Conservation (phyloP, 441 rosid genomes). For the Adansonia madagascariensis region DNA sequence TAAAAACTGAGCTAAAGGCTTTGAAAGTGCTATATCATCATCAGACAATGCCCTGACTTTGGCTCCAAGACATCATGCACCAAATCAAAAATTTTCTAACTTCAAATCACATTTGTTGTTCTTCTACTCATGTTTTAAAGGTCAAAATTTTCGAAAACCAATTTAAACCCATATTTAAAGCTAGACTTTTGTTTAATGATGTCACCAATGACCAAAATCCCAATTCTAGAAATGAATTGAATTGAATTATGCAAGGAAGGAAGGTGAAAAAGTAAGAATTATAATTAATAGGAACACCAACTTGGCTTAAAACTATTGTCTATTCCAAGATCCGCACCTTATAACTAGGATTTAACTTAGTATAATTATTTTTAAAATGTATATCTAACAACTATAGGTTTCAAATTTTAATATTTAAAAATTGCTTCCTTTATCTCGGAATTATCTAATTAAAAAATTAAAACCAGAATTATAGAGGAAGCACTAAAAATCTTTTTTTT, state of each 20-base stretch:
- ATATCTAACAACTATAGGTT: too few relatives aligned
- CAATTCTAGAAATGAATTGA: neutral
- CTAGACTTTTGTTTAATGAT: neutral
- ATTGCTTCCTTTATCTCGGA: too few relatives aligned
- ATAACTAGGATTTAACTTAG: too few relatives aligned
- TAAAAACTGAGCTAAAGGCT: neutral
- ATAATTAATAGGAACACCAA: neutral
- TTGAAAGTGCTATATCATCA: constrained; percentile 6
- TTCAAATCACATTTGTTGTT: too few relatives aligned
- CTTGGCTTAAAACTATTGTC: too few relatives aligned
- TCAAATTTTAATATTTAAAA: too few relatives aligned
- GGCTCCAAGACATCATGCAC: constrained; percentile 16
- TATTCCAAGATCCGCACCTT: too few relatives aligned
- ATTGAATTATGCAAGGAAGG: neutral
- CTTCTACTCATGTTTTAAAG: too few relatives aligned
- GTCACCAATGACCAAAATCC: neutral
- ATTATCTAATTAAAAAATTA: too few relatives aligned
- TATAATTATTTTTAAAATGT: too few relatives aligned
- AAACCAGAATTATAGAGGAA: too few relatives aligned
- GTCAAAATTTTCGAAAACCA: neutral
- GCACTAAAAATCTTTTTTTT: too few relatives aligned
- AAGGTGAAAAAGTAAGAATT: neutral
- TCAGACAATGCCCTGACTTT: constrained; percentile 25
- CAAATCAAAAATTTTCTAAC: neutral
- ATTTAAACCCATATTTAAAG: neutral